Evolutionary conservation across 75 land plant genomes (phyloP).

Genomic region (Sequoiadendron giganteum): DNA sequence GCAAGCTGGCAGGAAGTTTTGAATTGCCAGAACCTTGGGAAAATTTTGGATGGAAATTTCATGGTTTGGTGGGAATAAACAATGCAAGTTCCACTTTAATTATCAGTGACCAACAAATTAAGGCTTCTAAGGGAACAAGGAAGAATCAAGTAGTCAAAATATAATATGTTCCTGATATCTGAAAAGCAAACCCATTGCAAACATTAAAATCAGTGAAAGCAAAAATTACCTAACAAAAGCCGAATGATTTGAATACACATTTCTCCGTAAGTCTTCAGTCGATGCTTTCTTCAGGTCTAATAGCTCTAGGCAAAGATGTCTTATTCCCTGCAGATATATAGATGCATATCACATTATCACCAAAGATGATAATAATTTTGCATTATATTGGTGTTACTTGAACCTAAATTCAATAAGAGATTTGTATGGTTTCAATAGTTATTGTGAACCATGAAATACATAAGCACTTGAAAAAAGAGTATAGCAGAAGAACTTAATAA

Average conservation of each 20-base stretch:
- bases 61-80: too few relatives aligned
- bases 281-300: slow-evolving; percentile 37
- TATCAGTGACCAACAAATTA: neutral
- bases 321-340: slow-evolving; percentile 27
- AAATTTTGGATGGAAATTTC: neutral
- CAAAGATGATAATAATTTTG: neutral
- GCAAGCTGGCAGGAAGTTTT: neutral
- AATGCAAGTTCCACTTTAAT: neutral
- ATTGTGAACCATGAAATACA: neutral
- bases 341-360: neutral
- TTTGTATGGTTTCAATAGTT: neutral
- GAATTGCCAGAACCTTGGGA: neutral
- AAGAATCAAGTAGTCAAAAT: neutral
- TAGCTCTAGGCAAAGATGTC: slow-evolving; percentile 35
- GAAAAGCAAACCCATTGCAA: neutral
- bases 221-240: slow-evolving; percentile 30
- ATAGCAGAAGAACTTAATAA: neutral
- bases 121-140: neutral
- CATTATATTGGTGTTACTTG: neutral
- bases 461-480: neutral
- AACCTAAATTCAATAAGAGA: neutral
- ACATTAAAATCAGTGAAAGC: neutral
- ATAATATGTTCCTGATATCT: neutral
- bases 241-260: slow-evolving; percentile 40
- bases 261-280: slow-evolving; percentile 37